phyloP scores from a whole-genome alignment of 1,284 basidiomycete genomes.

The Papiliotrema fonsecae region DNA sequence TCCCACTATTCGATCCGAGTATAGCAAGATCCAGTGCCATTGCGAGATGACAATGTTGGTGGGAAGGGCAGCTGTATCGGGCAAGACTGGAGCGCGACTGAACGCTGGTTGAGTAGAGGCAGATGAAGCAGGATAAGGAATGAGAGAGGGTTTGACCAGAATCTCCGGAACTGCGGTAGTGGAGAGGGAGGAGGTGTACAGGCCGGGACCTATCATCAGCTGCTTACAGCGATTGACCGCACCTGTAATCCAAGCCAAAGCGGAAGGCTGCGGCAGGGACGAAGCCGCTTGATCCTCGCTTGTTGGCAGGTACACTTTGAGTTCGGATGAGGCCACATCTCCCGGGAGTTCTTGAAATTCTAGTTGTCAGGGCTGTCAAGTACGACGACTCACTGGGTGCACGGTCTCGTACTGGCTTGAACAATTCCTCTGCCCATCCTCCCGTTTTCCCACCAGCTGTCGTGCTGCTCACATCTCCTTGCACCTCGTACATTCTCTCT shows the following conservation, averaged over 20 bases:
- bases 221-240: constrained; percentile 18
- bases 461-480: constrained; percentile 54
- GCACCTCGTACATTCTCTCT: constrained; percentile 86
- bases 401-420: constrained; percentile 65
- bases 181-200: constrained; percentile 66
- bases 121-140: constrained; percentile 59
- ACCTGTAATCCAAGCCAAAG: constrained; percentile 86
- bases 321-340: constrained; percentile 63
- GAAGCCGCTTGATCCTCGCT: constrained; percentile 59
- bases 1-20: constrained; percentile 70
- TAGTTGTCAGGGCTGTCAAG: constrained; percentile 34
- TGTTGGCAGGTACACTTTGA: constrained; percentile 65
- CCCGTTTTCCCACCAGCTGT: constrained; percentile 52
- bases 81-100: constrained; percentile 15
- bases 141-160: constrained; percentile 30
- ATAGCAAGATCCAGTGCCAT: constrained; percentile 87
- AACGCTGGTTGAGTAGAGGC: constrained; percentile 61
- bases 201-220: constrained; percentile 59
- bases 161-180: constrained; percentile 31
- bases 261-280: constrained; percentile 55
- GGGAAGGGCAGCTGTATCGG: constrained; percentile 52
- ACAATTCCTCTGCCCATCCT: constrained; percentile 68
- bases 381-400: constrained; percentile 63
- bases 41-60: constrained; percentile 79
- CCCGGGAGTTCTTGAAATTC: constrained; percentile 84